Evolutionary conservation across 768 basidiomycete species (phyloP), one percentile per base, ranked within the genome.

Genomic region (Mrakia blollopis): DNA sequence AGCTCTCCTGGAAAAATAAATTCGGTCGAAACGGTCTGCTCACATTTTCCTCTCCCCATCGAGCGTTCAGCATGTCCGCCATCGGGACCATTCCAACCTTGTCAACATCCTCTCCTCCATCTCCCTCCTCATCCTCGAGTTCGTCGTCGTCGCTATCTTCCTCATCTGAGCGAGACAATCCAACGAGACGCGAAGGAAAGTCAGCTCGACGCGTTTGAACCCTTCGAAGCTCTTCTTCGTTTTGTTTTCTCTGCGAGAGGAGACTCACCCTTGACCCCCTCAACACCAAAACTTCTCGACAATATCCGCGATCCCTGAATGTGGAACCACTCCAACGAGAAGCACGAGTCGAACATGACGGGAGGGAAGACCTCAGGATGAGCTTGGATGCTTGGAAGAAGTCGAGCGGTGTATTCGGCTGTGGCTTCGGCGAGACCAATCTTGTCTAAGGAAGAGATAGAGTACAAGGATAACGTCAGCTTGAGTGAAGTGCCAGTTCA

Each of bases 61-160:
- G 88, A 16, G 96, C 97, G 81, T 99, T 99, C 69, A 99, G 85
- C 85, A 98, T 89, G 83, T 99, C 97, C 4, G 97, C 97, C 85
- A 98, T 89, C 0, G 96, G 95, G 6, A 98, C 91, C 94, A 98
- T 94, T 3, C 91, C 89, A 14, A 92, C 89, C 78, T 91, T 89
- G 14, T 87, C 86, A 9, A 88, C 84, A 76, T 89, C 87, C 28
- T 88, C 88, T 5, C 83, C 85, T 1, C 87, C 88, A 25, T 89
- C 87, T 6, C 87, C 87, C 18, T 84, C 80, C 82, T 83, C 80
- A 9, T 84, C 84, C 52, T 78, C 77, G 35, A 72, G 50, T 67
- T 78, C 78, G 35, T 85, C 84, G 3, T 83, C 83, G 21, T 79
- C 78, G 35, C 67, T 69, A 37, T 79, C 79, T 39, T 77, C 68